These are phyloP conservation scores for Trichoderma asperellum DNA, from an alignment of 2,329 filamentous ascomycete genomes.

Conservation along the genomic window DNA sequence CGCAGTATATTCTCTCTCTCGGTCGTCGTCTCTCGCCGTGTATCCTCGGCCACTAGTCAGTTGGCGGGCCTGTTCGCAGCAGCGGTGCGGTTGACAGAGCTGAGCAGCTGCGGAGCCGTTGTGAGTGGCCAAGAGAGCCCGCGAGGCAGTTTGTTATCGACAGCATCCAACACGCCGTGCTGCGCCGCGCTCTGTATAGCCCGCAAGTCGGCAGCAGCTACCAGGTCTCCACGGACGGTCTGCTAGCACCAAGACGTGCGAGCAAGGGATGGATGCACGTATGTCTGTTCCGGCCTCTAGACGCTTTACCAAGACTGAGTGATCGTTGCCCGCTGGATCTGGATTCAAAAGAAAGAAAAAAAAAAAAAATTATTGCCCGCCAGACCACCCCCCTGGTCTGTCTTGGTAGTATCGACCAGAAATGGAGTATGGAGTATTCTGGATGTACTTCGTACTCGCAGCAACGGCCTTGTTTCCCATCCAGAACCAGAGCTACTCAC, in stretches of 20 bases:
- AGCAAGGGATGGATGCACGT: neutral
- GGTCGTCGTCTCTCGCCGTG: neutral
- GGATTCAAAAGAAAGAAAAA: neutral
- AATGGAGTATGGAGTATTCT: neutral
- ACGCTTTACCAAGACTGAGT: neutral
- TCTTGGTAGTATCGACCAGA: neutral
- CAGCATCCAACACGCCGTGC: constrained; percentile 20
- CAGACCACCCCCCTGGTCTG: neutral
- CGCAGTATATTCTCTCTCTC: neutral
- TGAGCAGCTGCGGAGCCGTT: neutral
- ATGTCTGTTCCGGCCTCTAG: neutral
- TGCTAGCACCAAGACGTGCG: neutral
- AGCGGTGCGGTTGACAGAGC: neutral
- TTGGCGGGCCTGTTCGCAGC: neutral
- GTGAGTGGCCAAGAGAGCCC: constrained; percentile 13
- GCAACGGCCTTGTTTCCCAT: neutral
- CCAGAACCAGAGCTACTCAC: neutral
- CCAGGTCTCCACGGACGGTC: neutral
- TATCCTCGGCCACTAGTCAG: neutral
- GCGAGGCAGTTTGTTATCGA: constrained; percentile 23
- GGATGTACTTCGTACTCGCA: neutral
- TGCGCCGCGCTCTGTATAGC: constrained; percentile 15
- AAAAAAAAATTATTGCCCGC: constrained; percentile 1
- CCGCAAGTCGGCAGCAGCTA: neutral
- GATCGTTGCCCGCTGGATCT: constrained; percentile 24